Evolutionary conservation across 768 basidiomycete genomes (phyloP).

Genomic region (Termitomyces sp.): DNA sequence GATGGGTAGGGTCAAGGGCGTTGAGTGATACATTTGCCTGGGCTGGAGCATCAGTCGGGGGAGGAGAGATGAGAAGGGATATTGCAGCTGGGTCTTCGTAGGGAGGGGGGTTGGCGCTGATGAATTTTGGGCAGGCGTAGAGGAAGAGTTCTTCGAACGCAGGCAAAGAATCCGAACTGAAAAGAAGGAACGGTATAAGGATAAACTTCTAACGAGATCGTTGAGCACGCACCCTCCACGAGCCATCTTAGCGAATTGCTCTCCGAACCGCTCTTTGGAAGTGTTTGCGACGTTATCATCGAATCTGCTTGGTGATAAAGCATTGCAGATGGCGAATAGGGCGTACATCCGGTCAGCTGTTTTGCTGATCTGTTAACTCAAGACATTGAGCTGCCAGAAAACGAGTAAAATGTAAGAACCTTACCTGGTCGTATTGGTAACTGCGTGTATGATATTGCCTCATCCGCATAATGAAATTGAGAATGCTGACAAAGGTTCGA

Average conservation of each 20-base stretch:
- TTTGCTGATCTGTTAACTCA: slow-evolving; percentile 74
- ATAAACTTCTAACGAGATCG: neutral
- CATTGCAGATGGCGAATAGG: slow-evolving; percentile 88
- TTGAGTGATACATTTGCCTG: slow-evolving; percentile 22
- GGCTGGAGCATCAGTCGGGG: slow-evolving; percentile 24
- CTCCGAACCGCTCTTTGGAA: slow-evolving; percentile 91
- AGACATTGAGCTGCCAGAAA: neutral
- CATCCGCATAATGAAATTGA: slow-evolving; percentile 96
- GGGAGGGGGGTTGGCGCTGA: slow-evolving; percentile 89
- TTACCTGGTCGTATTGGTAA: slow-evolving; percentile 93
- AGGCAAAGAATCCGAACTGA: slow-evolving; percentile 64
- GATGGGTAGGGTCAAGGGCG: slow-evolving; percentile 66
- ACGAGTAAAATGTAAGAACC: neutral
- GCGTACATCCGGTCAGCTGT: slow-evolving; percentile 98
- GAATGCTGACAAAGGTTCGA: slow-evolving; percentile 85
- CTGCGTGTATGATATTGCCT: slow-evolving; percentile 94
- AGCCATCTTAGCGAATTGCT: slow-evolving; percentile 82
- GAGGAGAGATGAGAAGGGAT: slow-evolving; percentile 37
- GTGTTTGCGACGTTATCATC: slow-evolving; percentile 94
- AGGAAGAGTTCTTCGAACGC: slow-evolving; percentile 92
- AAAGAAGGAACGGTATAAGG: neutral
- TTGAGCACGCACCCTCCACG: slow-evolving; percentile 53
- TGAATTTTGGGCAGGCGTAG: slow-evolving; percentile 95
- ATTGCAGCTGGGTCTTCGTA: slow-evolving; percentile 77
- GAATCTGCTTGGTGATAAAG: slow-evolving; percentile 85